Base-by-base conservation (phyloP, 768 basidiomycete species). In the Termitomyces titanicus region DNA sequence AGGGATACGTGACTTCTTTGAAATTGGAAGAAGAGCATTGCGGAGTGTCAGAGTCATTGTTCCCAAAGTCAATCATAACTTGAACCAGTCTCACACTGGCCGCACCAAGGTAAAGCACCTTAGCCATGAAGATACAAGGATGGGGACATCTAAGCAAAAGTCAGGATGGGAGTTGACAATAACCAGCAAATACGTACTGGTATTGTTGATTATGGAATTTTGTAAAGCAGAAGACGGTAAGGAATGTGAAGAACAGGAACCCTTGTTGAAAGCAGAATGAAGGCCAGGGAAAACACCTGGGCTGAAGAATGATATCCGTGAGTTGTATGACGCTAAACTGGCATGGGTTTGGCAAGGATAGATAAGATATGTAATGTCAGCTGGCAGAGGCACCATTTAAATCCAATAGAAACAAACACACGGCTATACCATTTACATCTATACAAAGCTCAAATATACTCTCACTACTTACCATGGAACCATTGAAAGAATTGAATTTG, bases 231-330 rank as follows among this genome's bases (percentile, higher is more conserved):
- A 96, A 95, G 62, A 96, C 90, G 40, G 95, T 95, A 66, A 92
- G 86, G 79, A 98, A 93, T 37, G 97, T 98, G 77, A 99, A 98
- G 80, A 96, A 97, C 33, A 99, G 77, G n/a, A 99, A 76, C 93
- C 1, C 63, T 78, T 7, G 68, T 82, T 7, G 70, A 81, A 60
- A 70, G 65, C 33, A 71, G 72, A 56, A 83, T 83, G 82, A 64
- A 64, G 59, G 66, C 69, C 13, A 71, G 82, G 15, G 75, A 74
- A 53, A 66, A 62, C 1, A 54, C 58, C 8, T 83, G 81, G 81
- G 72, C 79, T 8, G 69, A 70, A 18, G 68, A 79, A 60, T 72
- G 76, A n/a, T 83, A 73, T 63, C 81, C 81, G 80, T 83, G 57
- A 64, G 80, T 33, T 11, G 8, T 24, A 10, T 48, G 34, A 7